Base-by-base conservation (phyloP, 345 rosid species). In the Arabis alpina region DNA sequence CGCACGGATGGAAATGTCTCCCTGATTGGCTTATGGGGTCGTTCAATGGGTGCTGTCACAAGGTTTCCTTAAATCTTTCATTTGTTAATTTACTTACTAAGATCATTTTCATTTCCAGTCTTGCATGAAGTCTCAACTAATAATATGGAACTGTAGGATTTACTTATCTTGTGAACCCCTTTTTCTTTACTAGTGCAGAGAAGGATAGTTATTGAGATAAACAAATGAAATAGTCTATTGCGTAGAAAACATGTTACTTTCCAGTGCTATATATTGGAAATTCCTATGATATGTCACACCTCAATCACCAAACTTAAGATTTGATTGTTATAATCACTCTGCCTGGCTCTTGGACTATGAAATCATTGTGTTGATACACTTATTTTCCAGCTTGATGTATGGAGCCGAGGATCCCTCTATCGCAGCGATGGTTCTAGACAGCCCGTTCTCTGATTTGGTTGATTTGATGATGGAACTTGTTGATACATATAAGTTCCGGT, bases 341-440 rank as follows among this genome's bases (percentile, higher is more conserved):
- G 25, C 49, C 50, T 71, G 25, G 53, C 43, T 54, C 34, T 34
- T 64, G 23, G 15, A 64, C 25, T 72, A 39, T 15, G 34, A n/a
- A 10, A n/a, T 57, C 16, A 14, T 57, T 24, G 15, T 45, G 64
- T 61, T 75, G 52, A 10, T 53, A 37, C 45, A 68, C 54, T 53
- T 37, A 11, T 44, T 72, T 64, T 48, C 37, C 87, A 93, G 98
- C 83, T 81, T 93, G 37, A 72, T 93, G 93, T 93, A 90, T 79
- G 97, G 92, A 81, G 92, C 94, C 16, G 93, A 88, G 82, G 98
- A 93, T 80, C 98, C 98, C 10, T 93, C 98, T 10, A 88, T 90
- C 3, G 97, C 97, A 40, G 98, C 92, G 75, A 87, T 90, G 84
- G 96, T 93, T 83, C 89, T 93, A 61, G 97, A 93, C 76, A 90